These are phyloP conservation scores for Blastobotrys proliferans DNA, from an alignment of 1,139 yeast genomes.

Conservation along the genomic window DNA sequence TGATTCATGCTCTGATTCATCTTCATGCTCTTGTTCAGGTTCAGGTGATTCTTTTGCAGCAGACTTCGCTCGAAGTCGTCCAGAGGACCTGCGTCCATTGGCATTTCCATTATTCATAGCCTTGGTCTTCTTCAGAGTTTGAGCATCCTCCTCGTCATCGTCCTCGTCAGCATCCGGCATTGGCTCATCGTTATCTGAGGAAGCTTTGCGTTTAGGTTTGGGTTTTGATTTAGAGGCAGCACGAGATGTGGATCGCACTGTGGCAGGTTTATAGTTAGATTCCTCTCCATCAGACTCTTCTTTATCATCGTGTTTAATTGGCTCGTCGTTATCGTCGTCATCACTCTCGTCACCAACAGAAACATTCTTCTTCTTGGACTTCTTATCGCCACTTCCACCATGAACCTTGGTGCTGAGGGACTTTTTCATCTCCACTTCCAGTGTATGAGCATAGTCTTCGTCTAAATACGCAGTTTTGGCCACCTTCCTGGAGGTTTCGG, in stretches of 20 bases:
- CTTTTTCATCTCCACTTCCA: slow-evolving; percentile 14
- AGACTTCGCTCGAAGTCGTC: background rate
- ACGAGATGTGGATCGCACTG: no score
- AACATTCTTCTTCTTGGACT: background rate
- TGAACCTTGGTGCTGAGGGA: slow-evolving; percentile 4
- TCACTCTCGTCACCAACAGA: slow-evolving; percentile 2
- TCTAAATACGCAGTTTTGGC: slow-evolving; percentile 46
- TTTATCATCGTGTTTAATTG: background rate
- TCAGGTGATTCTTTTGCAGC: background rate
- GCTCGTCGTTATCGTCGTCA: slow-evolving; percentile 3
- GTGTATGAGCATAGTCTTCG: slow-evolving; percentile 29
- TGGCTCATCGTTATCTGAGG: slow-evolving; percentile 1
- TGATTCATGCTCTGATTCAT: background rate
- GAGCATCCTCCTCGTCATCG: background rate
- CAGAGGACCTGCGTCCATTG: background rate
- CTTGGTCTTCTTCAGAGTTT: background rate
- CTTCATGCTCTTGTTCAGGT: background rate
- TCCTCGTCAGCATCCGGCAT: slow-evolving; percentile 6
- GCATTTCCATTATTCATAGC: background rate
- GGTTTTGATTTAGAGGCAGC: no score
- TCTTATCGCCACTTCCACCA: background rate
- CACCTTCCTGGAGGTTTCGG: slow-evolving; percentile 26
- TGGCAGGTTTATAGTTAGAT: background rate
- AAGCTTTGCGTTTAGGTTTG: no score
- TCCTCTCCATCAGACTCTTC: background rate